Base-by-base conservation (phyloP, 2,329 filamentous ascomycete species). In the Apiospora rasikravindrae region DNA sequence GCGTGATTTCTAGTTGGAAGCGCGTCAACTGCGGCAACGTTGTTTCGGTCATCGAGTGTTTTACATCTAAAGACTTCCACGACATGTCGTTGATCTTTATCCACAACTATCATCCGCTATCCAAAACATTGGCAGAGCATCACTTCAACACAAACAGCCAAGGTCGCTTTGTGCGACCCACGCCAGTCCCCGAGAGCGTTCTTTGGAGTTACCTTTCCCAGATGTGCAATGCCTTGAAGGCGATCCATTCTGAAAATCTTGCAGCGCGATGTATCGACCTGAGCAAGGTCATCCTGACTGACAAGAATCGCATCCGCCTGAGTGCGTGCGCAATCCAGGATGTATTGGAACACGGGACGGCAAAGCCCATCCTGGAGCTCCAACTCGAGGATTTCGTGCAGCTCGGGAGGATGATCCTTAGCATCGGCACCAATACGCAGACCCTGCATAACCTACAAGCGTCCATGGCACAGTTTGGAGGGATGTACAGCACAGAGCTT, bases 41-140 rank as follows among this genome's bases (percentile, higher is more conserved):
- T 26, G 96, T 98, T 42, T 93, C 92, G 0, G 90, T 97, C 11
- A 92, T 97, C 78, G 95, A 98, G 82, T 94, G 94, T 0, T 99
- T 99, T 78, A 99, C 96, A 0, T 97, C 94, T 16, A 88, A 95
- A 73, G 94, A 93, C 37, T 99, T 99, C 81, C 94, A 94, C 71
- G 96, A 98, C 81, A 97, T 94, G 82, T 98, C 96, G 3, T 88
- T 99, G 71, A 93, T 99, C 68, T 93, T 99, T 78, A 95, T 97
- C 33, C 96, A 94, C 74, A 94, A 97, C 81, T 99, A 98, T 79
- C 94, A 96, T 78, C 96, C 96, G 0, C 87, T 96, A 26, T 94
- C 96, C 2, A 97, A 96, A 82, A 98, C 96, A 0, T 88, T 99
- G 33, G 90, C 92, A 45, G 96, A 98, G 78, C 90, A 93, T 77